Base-by-base conservation (phyloP, 2,329 filamentous ascomycete species). In the Aspergillus clavatus region DNA sequence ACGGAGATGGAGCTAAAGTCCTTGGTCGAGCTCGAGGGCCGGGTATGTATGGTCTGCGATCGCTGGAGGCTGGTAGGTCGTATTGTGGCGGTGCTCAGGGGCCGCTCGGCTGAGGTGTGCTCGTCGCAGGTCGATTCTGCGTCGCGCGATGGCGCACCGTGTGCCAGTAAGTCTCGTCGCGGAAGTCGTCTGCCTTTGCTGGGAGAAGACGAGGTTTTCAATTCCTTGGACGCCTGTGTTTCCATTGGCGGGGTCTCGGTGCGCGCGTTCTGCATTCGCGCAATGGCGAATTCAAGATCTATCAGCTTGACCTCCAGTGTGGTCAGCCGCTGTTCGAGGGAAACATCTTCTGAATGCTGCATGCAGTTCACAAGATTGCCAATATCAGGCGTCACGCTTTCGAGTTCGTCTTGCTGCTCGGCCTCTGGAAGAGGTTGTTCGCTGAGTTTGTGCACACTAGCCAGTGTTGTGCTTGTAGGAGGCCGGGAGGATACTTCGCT, bases 271-370 rank as follows among this genome's bases (percentile, higher is more conserved):
- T 75, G 73, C 47, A 76, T 63, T 42, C 72, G 70, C 1, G 72
- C 70, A 47, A 76, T 71, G 4, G 73, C 73, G 44, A 73, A 72
- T 51, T 76, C 73, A 4, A 76, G 61, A 38, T 75, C 73, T 51
- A 74, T 73, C 40, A 75, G 56, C 48, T 76, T 76, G 18, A 76
- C 72, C 48, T 76, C 73, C 5, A 76, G 57, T 0, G 72, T 75
- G 26, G 70, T 70, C n/a, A 76, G 51, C 38, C 73, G 65, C 43
- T 75, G 71, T 45, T 73, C 72, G 1, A 75, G 54, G 3, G 62
- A 69, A 14, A 65, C 55, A 16, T 62, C 63, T 19, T 68, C 67
- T 43, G 70, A 64, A 28, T 65, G 60, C 36, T 70, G 67, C 58
- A 73, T 68, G 10, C 60, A 57, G 33, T 59, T 63, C 28, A 71